Evolutionary conservation across 352 stramenopile species (phyloP), one percentile per base, ranked within the genome.

Genomic region (Saprolegnia parasitica): DNA sequence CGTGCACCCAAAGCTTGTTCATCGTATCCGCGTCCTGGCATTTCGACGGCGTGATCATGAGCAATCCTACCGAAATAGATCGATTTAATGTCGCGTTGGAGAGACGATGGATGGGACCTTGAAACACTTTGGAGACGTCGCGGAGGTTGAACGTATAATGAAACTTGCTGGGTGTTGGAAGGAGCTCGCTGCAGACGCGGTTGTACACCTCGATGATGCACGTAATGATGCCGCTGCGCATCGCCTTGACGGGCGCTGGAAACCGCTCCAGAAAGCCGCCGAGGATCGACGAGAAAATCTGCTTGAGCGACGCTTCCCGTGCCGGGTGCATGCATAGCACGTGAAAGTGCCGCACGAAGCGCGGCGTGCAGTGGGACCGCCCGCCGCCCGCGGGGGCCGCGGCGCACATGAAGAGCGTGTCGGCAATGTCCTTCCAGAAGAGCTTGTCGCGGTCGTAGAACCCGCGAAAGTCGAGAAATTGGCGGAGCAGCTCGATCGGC

Each of bases 401-500:
- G 3, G 88, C 85, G 0, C 89, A 88, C 0, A 98, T 77, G 20
- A 98, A 71, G 78, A 97, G 91, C 3, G 91, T 98, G 68, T 98
- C 90, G 13, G 82, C 82, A 16, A 98, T 96, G 45, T 98, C 89
- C 72, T 98, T 98, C 90, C 93, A 98, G 67, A 98, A 98, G 0
- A 98, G 80, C 72, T 98, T 98, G 67, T 98, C 91, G 15, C 95
- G 86, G 68, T 98, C 95, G 78, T 98, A 98, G 65, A 98, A 98
- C 5, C 95, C 95, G 23, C 95, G 93, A 62, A 97, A 97, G 70
- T 98, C 95, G 0, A 98, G 78, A 62, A 98, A 97, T 55, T 98
- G 95, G 0, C 95, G 81, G 56, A 98, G 71, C 15, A 98, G 74
- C 74, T 98, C 95, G 32, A 98, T 95, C 0, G 95, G 93, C 0